Conservation (phyloP, 2,329 filamentous ascomycete genomes). For the Pseudogymnoascus destructans region DNA sequence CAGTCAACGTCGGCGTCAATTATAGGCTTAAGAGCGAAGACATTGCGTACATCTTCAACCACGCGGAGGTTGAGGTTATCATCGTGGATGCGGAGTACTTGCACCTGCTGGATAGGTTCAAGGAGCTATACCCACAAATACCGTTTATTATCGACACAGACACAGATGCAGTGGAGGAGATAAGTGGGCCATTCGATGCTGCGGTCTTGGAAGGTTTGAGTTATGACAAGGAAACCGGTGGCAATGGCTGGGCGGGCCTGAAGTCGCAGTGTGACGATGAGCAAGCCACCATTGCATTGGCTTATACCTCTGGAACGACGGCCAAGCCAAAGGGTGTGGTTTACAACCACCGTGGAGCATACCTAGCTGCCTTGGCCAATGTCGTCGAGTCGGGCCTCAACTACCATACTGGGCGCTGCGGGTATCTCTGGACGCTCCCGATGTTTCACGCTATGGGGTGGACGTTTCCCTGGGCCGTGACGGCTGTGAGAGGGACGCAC, state of each 20-base stretch:
- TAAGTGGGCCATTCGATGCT: conserved; percentile 69
- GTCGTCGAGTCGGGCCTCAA: conserved; percentile 82
- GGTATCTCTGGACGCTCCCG: conserved; percentile 83
- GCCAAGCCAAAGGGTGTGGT: conserved; percentile 85
- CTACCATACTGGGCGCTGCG: conserved; percentile 51
- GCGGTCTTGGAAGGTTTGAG: conserved; percentile 69
- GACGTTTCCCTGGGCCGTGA: conserved; percentile 91
- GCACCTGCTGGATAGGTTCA: conserved; percentile 54
- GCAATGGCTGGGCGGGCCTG: conserved; percentile 64
- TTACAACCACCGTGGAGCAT: conserved; percentile 78
- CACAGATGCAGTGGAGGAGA: conserved; percentile 59
- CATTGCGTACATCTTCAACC: conserved; percentile 79
- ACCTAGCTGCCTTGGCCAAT: conserved; percentile 74
- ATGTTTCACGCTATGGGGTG: conserved; percentile 70
- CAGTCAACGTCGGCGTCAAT: conserved; percentile 61
- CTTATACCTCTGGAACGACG: conserved; percentile 90
- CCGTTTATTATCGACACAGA: conserved; percentile 70
- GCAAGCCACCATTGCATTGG: conserved; percentile 70
- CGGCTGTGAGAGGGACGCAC: conserved; percentile 84
- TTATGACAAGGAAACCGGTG: conserved; percentile 53
- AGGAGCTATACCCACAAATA: conserved; percentile 45
- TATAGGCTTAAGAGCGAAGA: conserved; percentile 72
- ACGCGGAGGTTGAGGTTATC: conserved; percentile 74
- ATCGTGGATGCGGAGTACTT: conserved; percentile 76
- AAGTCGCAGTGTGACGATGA: conserved; percentile 56